These are phyloP conservation scores for Ramaria sp. DNA, from an alignment of 768 basidiomycete species.

Conservation along the genomic window DNA sequence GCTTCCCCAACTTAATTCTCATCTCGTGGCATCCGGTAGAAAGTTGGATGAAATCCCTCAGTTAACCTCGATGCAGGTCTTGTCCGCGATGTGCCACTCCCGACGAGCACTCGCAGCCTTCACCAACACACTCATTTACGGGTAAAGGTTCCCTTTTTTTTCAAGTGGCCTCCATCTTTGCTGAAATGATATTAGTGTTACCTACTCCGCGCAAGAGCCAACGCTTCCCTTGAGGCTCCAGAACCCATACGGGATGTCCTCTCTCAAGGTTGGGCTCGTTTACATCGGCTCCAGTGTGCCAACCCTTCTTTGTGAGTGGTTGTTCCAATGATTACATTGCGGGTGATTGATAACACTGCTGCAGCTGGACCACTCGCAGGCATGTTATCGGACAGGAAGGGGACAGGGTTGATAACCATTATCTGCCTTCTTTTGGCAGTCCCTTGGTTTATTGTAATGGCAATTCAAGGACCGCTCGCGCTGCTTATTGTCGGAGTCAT, in stretches of 20 bases:
- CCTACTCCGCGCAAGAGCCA: slow-evolving; percentile 39
- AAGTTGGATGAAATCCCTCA: background rate
- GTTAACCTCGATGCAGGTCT: slow-evolving; percentile 21
- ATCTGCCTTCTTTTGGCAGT: slow-evolving; percentile 37
- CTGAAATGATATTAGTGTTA: slow-evolving; percentile 24
- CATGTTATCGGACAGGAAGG: slow-evolving; percentile 41
- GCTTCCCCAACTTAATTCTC: background rate
- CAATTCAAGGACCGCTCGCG: slow-evolving; percentile 33
- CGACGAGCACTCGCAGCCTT: slow-evolving; percentile 38
- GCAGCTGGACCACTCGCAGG: slow-evolving; percentile 35
- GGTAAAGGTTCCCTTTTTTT: slow-evolving; percentile 31
- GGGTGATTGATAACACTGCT: slow-evolving; percentile 10
- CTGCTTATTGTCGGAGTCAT: slow-evolving; percentile 40
- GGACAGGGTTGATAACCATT: slow-evolving; percentile 43
- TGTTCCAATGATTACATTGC: background rate
- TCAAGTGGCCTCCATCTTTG: background rate
- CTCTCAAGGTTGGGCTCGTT: slow-evolving; percentile 50
- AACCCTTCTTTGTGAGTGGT: slow-evolving; percentile 45
- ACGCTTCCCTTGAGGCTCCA: slow-evolving; percentile 46
- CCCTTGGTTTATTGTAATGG: slow-evolving; percentile 54
- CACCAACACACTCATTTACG: slow-evolving; percentile 38
- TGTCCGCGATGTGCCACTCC: slow-evolving; percentile 31
- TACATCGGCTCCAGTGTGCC: slow-evolving; percentile 57
- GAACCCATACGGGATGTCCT: slow-evolving; percentile 33
- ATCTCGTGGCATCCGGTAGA: background rate